Percentiles rank a stretch among this genome's conserved stretches.
These are phyloP conservation scores for Suillus luteus DNA, from an alignment of 768 basidiomycete genomes.

Conservation along the genomic window DNA sequence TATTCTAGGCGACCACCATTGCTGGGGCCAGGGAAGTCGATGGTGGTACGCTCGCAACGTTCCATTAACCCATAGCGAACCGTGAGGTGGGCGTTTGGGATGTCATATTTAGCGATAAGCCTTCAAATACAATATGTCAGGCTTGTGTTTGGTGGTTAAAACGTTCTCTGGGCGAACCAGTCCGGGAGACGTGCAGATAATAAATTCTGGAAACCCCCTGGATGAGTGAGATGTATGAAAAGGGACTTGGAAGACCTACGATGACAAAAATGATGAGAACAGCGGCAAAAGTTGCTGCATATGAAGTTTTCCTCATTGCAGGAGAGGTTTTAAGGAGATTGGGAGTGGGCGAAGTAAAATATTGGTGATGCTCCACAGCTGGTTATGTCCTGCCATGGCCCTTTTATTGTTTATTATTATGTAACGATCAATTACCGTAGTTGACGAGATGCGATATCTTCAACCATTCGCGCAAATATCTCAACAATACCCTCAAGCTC, in stretches of 20 bases:
- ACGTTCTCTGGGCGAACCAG: conserved; percentile 50
- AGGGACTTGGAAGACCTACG: conserved; percentile 39
- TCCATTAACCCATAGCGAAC: conserved; percentile 59
- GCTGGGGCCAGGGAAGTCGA: conserved; percentile 48
- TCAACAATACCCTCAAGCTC: background rate
- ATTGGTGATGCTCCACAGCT: conserved; percentile 13
- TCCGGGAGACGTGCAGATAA: conserved; percentile 58
- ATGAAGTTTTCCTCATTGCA: conserved; percentile 69
- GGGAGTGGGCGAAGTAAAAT: background rate
- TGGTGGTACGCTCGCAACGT: conserved; percentile 54
- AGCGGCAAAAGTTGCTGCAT: conserved; percentile 62
- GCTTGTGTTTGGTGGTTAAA: conserved; percentile 20
- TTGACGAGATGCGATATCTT: background rate
- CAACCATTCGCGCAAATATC: conserved; percentile 31
- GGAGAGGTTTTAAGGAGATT: background rate
- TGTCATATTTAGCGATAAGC: conserved; percentile 45
- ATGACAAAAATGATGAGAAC: conserved; percentile 51
- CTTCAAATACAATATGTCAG: conserved; percentile 36
- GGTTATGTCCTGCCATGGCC: background rate
- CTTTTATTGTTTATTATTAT: conserved; percentile 1
- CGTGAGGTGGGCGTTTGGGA: conserved; percentile 48
- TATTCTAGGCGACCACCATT: conserved; percentile 50
- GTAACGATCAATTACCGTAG: background rate
- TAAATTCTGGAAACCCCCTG: conserved; percentile 47
- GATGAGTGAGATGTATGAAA: background rate